phyloP scores from a whole-genome alignment of 2,329 filamentous ascomycete species.

The Phyllosticta ampelicida region DNA sequence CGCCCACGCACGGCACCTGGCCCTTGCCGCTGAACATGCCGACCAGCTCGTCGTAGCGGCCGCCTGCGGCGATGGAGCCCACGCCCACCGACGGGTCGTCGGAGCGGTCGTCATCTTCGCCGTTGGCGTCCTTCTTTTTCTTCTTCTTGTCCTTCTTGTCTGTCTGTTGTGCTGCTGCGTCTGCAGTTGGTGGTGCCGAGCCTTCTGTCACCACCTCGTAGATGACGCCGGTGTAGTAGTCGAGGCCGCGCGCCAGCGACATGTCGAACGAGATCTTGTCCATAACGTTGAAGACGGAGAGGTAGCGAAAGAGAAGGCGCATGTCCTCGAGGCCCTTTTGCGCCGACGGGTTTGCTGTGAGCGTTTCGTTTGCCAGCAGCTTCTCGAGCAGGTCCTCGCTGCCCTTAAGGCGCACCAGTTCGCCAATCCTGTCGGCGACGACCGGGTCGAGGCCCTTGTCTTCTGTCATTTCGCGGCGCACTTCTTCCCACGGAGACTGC shows the following conservation, averaged over 20 bases:
- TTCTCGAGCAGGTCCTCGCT: conserved; percentile 61
- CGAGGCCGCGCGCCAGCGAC: conserved; percentile 78
- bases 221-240: conserved; percentile 86
- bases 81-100: conserved; percentile 74
- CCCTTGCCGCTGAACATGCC: conserved; percentile 84
- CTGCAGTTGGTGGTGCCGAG: conserved; percentile 42
- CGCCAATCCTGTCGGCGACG: conserved; percentile 78
- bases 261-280: conserved; percentile 79
- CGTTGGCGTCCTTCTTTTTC: conserved; percentile 34
- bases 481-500: conserved; percentile 65
- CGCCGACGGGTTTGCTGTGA: conserved; percentile 62
- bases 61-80: conserved; percentile 79
- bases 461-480: conserved; percentile 85
- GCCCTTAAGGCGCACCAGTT: conserved; percentile 70
- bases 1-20: conserved; percentile 80
- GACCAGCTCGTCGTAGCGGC: conserved; percentile 85
- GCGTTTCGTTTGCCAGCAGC: conserved; percentile 54
- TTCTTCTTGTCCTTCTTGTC: conserved; percentile 32
- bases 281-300: conserved; percentile 63
- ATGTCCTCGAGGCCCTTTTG: conserved; percentile 75
- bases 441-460: conserved; percentile 71
- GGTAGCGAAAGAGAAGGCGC: conserved; percentile 67
- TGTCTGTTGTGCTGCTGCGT: conserved; percentile 26
- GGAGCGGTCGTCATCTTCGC: conserved; percentile 55
- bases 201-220: conserved; percentile 82